Conservation (phyloP, 108 stramenopile genomes). For the Licmophora abbreviata region DNA sequence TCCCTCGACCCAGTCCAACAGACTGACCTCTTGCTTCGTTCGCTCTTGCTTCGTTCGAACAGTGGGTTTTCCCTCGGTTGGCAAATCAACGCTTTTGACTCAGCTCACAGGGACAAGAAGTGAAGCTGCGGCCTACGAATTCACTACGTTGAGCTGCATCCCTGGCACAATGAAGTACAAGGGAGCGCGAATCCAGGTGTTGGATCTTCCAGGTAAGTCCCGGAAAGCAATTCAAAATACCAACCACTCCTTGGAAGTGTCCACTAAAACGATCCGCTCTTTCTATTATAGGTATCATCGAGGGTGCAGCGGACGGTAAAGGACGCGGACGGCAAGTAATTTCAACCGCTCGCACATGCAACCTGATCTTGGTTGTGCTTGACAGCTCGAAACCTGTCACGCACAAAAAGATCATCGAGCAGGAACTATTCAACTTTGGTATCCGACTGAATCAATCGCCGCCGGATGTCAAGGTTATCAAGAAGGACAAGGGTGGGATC, state of each 20-base stretch:
- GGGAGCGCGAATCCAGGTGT: constrained; percentile 96
- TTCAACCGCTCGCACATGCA: constrained; percentile 93
- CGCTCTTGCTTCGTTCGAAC: too few species aligned
- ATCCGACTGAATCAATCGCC: constrained; percentile 96
- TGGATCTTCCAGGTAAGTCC: constrained; percentile 99
- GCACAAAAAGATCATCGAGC: constrained; percentile 96
- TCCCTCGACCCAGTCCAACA: neutral
- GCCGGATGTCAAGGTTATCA: constrained; percentile 87
- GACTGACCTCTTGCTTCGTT: neutral
- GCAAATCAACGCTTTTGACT: constrained; percentile 94
- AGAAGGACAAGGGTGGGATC: constrained; percentile 92
- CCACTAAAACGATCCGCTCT: too few species aligned
- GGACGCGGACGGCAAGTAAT: constrained; percentile 97
- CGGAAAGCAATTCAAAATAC: neutral
- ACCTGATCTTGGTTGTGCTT: constrained; percentile 92
- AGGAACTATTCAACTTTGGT: constrained; percentile 93
- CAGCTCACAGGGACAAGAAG: constrained; percentile 89
- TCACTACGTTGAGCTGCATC: constrained; percentile 98
- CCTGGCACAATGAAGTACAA: constrained; percentile 98
- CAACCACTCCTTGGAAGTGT: neutral
- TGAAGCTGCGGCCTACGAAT: constrained; percentile 96
- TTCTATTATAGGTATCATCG: too few species aligned
- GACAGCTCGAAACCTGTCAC: constrained; percentile 93
- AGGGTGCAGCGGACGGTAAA: constrained; percentile 97
- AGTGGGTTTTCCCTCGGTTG: constrained; percentile 99